Base-by-base conservation (phyloP, 805 yeast genomes). In the Yarrowia divulgata region DNA sequence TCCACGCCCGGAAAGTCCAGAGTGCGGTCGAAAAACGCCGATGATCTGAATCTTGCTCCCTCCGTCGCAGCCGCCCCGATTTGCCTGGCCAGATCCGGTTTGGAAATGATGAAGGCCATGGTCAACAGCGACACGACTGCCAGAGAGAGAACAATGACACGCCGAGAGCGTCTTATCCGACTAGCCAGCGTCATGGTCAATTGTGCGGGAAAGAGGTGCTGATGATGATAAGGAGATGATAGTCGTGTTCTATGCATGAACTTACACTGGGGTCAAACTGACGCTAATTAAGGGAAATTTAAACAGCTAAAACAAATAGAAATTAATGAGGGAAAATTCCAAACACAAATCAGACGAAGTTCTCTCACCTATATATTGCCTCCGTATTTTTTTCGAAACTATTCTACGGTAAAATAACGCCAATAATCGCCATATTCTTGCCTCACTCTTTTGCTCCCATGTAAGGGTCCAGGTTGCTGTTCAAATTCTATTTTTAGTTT, bases 21-120 rank as follows among this genome's bases (percentile, higher is more conserved):
- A 16, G 52, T 60, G 8, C 18, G 42, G 42, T 60, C 66, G n/a
- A 60, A 60, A 12, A 34, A 60, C 42, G 42, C 32, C 12, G 6
- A 10, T 5, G 52, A 43, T 14, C 52, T 12, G 18, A 34, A n/a
- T 10, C 35, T 5, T 1, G 35, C 2, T 2, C 45, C n/a, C 23
- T 57, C 63, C 1, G 63, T 57, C 5, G 46, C 48, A 6, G 23
- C 23, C 0, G 52, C 18, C 2, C 66, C 66, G 19, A 60, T 3
- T 34, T 45, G 32, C 32, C 10, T 6, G 14, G 66, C 37, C 50
- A 45, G 16, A 37, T 45, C 52, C 8, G 66, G 52, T 34, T 39
- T 8, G 19, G 66, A 43, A 34, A 60, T 60, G 29, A 45, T 60
- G 8, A 60, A 60, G 3, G 66, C 66, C 66, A 60, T 60, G 52